These are phyloP conservation scores for Pythium phragmitis DNA, from an alignment of 352 stramenopile species.

Conservation along the genomic window DNA sequence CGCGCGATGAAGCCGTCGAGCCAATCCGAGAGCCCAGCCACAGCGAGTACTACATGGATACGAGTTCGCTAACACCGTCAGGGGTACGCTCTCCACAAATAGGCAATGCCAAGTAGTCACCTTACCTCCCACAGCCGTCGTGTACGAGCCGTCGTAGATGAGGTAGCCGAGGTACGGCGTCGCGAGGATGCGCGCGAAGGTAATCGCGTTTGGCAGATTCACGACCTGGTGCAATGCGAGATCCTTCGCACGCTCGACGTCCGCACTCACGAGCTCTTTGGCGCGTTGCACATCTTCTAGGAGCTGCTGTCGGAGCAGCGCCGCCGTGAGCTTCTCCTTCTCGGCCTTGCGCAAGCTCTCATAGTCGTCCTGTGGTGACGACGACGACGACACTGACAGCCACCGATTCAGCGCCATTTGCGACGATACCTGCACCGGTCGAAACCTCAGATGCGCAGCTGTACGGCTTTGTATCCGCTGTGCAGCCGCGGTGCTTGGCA, in stretches of 20 bases:
- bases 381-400: neutral
- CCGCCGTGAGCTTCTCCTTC: constrained; percentile 26
- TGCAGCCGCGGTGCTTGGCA: constrained; percentile 1
- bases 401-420: constrained; percentile 5
- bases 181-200: constrained; percentile 66
- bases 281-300: constrained; percentile 25
- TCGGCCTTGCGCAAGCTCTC: constrained; percentile 4
- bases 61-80: neutral
- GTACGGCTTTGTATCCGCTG: constrained; percentile 15
- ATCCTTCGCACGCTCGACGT: constrained; percentile 36
- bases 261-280: constrained; percentile 41
- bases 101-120: neutral
- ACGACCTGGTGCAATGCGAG: constrained; percentile 65
- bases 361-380: constrained; percentile 28
- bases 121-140: constrained; percentile 65
- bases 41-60: constrained; percentile 50
- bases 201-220: constrained; percentile 82
- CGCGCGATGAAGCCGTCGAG: constrained; percentile 81
- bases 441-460: neutral
- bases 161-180: constrained; percentile 78
- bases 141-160: constrained; percentile 67
- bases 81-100: neutral
- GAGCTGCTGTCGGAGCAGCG: constrained; percentile 43
- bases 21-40: constrained; percentile 76
- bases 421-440: neutral